Conservation (phyloP, 1,284 basidiomycete species). For the Porogramme epimiltina region DNA sequence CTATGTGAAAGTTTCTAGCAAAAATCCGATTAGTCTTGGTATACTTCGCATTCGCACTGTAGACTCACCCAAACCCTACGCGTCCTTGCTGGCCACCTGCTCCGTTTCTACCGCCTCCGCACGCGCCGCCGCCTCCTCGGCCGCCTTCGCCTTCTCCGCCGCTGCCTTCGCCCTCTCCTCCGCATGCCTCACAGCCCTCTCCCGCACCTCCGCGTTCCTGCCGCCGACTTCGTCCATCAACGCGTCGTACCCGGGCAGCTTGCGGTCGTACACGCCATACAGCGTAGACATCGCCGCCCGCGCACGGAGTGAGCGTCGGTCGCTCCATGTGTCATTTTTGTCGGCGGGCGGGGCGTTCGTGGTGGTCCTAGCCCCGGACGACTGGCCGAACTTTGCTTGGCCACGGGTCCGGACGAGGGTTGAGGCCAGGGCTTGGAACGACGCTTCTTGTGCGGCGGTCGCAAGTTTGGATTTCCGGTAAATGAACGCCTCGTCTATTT, state of each 20-base stretch:
- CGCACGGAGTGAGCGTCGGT: conserved; percentile 38
- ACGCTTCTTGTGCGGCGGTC: background rate
- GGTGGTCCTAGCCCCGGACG: conserved; percentile 1
- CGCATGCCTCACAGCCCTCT: background rate
- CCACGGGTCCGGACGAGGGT: conserved; percentile 29
- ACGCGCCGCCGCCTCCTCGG: background rate
- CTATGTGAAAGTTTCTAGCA: too few species aligned
- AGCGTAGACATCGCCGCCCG: conserved; percentile 54
- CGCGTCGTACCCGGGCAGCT: conserved; percentile 55
- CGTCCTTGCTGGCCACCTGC: too few species aligned
- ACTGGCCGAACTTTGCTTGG: conserved; percentile 41
- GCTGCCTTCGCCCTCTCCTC: background rate
- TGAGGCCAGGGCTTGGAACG: too few species aligned
- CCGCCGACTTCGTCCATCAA: conserved; percentile 47
- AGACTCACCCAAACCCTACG: too few species aligned
- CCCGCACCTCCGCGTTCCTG: background rate
- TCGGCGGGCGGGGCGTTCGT: too few species aligned
- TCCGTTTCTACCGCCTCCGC: background rate
- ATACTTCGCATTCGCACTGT: too few species aligned
- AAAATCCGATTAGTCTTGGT: too few species aligned
- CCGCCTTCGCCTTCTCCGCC: background rate
- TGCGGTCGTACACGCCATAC: conserved; percentile 48
- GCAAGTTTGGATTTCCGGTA: background rate
- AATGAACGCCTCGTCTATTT: conserved; percentile 64
- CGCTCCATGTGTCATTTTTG: conserved; percentile 24